Evolutionary conservation across 2,329 filamentous ascomycete species (phyloP).

Genomic region (Claviceps sp.): DNA sequence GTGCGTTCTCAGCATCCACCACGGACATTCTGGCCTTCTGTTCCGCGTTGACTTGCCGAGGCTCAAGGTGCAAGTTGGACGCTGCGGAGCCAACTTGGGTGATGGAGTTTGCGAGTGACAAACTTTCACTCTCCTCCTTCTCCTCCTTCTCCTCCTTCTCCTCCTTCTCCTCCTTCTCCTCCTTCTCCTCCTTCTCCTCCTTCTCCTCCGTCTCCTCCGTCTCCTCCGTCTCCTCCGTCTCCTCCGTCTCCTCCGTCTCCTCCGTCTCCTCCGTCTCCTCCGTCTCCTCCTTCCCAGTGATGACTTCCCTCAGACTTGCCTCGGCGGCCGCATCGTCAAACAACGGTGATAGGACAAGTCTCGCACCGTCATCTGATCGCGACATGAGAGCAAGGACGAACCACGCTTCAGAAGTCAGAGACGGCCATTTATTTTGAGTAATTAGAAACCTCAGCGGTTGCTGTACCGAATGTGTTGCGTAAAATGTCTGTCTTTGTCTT

Average conservation of each 20-base stretch:
- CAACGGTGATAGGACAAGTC: slow-evolving; percentile 30
- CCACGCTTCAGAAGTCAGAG: slow-evolving; percentile 46
- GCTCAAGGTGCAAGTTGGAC: slow-evolving; percentile 26
- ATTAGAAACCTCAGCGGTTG: slow-evolving; percentile 37
- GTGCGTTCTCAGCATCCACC: slow-evolving; percentile 46
- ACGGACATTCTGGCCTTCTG: slow-evolving; percentile 31
- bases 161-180: slow-evolving; percentile 1
- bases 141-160: slow-evolving; percentile 12
- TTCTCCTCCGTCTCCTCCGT: slow-evolving; percentile 5
- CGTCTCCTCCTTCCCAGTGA: slow-evolving; percentile 26
- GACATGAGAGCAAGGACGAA: slow-evolving; percentile 50
- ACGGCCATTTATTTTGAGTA: slow-evolving; percentile 43
- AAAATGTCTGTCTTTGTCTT: slow-evolving; percentile 25
- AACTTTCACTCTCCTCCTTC: slow-evolving; percentile 7
- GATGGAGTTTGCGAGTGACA: slow-evolving; percentile 14
- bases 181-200: slow-evolving; percentile 10
- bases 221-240: slow-evolving; percentile 11
- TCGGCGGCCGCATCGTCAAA: slow-evolving; percentile 28
- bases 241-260: slow-evolving; percentile 1
- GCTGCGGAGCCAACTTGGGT: background rate
- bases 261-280: slow-evolving; percentile 10
- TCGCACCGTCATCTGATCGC: slow-evolving; percentile 34
- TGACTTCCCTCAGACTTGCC: slow-evolving; percentile 29
- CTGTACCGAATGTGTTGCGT: slow-evolving; percentile 29
- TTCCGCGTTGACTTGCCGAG: slow-evolving; percentile 32